Evolutionary conservation across 495 filamentous ascomycete species (phyloP).

Genomic region (Trichoderma gamsii): DNA sequence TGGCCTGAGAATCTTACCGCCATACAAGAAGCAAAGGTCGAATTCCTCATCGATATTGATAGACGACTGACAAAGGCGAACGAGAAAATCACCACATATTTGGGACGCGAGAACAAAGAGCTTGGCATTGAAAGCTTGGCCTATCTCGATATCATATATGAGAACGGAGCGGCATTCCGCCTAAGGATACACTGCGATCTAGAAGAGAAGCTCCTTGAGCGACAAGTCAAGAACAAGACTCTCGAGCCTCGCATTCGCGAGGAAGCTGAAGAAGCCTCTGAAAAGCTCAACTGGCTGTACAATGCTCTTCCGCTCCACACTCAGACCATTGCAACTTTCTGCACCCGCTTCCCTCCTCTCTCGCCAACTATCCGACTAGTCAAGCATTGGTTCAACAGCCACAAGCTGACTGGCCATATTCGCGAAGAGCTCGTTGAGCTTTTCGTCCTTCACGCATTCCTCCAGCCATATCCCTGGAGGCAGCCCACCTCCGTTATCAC

Average conservation of each 20-base stretch:
- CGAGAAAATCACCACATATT: constrained; percentile 48
- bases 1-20: constrained; percentile 90
- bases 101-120: constrained; percentile 75
- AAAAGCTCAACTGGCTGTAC: constrained; percentile 63
- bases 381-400: constrained; percentile 83
- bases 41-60: constrained; percentile 78
- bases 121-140: constrained; percentile 63
- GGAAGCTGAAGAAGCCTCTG: constrained; percentile 59
- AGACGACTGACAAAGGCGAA: constrained; percentile 55
- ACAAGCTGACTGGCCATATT: constrained; percentile 72
- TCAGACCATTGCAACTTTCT: constrained; percentile 69
- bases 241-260: constrained; percentile 56
- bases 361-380: constrained; percentile 81
- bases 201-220: constrained; percentile 74
- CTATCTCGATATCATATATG: constrained; percentile 77
- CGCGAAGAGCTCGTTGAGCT: constrained; percentile 78
- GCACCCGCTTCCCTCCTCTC: constrained; percentile 72
- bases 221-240: constrained; percentile 65
- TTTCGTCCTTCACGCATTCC: constrained; percentile 64
- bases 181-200: constrained; percentile 74
- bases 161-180: constrained; percentile 56
- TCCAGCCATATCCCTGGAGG: constrained; percentile 77
- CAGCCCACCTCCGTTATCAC: constrained; percentile 70
- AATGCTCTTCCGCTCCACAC: constrained; percentile 69
- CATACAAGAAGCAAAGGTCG: constrained; percentile 89